Conservation (phyloP, 1,139 yeast species). For the Kodamaea sp. region DNA sequence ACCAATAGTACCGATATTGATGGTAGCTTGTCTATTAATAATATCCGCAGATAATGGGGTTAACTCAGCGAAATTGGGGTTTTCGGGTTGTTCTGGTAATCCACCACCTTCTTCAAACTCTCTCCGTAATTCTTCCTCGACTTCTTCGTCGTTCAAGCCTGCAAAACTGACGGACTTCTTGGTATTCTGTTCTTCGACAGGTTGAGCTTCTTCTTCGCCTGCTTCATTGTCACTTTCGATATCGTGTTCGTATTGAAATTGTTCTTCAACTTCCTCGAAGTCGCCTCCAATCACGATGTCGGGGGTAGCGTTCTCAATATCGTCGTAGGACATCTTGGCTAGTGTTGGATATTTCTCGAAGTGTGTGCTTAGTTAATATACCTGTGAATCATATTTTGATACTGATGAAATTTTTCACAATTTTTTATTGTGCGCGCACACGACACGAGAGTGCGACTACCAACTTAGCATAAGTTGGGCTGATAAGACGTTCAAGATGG, state of each 20-base stretch:
- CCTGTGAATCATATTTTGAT: not conserved
- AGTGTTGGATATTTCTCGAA: conserved; percentile 3
- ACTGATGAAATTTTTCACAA: conserved; percentile 20
- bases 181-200: conserved; percentile 39
- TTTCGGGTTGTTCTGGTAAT: conserved; percentile 90
- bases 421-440: conserved; percentile 9
- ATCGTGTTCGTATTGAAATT: conserved; percentile 44
- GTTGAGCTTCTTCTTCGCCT: conserved; percentile 35
- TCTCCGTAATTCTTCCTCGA: conserved; percentile 64
- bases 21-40: conserved; percentile 98
- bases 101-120: conserved; percentile 99
- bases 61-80: conserved; percentile 76
- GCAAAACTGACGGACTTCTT: conserved; percentile 87
- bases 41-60: conserved; percentile 93
- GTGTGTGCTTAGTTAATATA: conserved; percentile 3
- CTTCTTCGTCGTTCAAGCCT: conserved; percentile 61
- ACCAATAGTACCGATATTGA: conserved; percentile 98
- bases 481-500: no score
- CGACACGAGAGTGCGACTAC: conserved; percentile 2
- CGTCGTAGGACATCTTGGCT: conserved; percentile 52
- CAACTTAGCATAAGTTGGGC: no score
- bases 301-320: conserved; percentile 83
- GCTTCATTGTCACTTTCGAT: conserved; percentile 54
- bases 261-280: conserved; percentile 46
- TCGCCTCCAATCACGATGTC: conserved; percentile 82